These are phyloP conservation scores for Emergomyces orientalis DNA, from an alignment of 2,329 filamentous ascomycete species.

Conservation along the genomic window DNA sequence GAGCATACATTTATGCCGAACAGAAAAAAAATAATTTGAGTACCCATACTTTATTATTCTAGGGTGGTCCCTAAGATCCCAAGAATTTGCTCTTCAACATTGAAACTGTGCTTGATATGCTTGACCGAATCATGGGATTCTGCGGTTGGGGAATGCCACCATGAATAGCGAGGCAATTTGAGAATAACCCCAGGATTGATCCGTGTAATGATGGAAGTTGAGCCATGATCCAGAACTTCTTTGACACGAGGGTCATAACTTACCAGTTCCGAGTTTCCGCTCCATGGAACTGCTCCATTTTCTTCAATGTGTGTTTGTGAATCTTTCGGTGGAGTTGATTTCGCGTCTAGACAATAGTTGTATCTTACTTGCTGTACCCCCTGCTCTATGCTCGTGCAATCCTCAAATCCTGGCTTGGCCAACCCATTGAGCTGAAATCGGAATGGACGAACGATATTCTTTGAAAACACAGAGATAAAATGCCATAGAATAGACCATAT, in stretches of 20 bases:
- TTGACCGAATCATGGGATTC: slow-evolving; percentile 7
- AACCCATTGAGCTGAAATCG: neutral
- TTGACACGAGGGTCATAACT: slow-evolving; percentile 9
- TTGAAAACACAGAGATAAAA: slow-evolving; percentile 2
- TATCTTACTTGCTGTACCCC: slow-evolving; percentile 3
- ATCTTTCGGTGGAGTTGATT: slow-evolving; percentile 2
- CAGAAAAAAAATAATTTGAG: slow-evolving; percentile 4
- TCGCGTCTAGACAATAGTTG: slow-evolving; percentile 3
- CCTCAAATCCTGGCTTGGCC: neutral
- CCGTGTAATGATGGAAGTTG: slow-evolving; percentile 10
- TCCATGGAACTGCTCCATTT: slow-evolving; percentile 3
- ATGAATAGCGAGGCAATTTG: slow-evolving; percentile 12
- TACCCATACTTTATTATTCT: slow-evolving; percentile 11
- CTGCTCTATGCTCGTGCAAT: slow-evolving; percentile 3
- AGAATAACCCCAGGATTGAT: slow-evolving; percentile 9
- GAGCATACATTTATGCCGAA: slow-evolving; percentile 8
- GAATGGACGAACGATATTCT: neutral
- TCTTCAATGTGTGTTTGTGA: neutral
- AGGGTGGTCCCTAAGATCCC: slow-evolving; percentile 10
- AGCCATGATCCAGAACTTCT: slow-evolving; percentile 10
- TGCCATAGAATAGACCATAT: slow-evolving; percentile 3
- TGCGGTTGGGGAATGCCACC: slow-evolving; percentile 11
- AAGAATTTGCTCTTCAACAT: slow-evolving; percentile 13
- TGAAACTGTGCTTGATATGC: slow-evolving; percentile 10
- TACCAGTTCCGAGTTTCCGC: slow-evolving; percentile 7